Evolutionary conservation across 2,329 filamentous ascomycete species (phyloP).

Genomic region (Madurella mycetomatis): DNA sequence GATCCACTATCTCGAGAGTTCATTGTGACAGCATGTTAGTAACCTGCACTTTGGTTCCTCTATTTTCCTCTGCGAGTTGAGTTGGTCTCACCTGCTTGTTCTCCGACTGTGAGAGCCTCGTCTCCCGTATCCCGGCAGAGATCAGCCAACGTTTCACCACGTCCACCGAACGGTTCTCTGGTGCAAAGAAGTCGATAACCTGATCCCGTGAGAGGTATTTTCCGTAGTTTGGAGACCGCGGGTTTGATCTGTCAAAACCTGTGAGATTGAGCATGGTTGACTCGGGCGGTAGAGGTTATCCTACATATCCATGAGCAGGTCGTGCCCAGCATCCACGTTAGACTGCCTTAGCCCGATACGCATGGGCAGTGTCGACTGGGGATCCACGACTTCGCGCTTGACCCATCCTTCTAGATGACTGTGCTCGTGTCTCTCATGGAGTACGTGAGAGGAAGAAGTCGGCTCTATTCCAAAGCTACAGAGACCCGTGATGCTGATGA

Average conservation of each 20-base stretch:
- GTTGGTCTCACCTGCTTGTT: slow-evolving; percentile 23
- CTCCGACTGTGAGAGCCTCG: slow-evolving; percentile 22
- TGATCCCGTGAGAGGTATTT: slow-evolving; percentile 36
- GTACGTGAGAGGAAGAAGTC: neutral
- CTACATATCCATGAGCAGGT: slow-evolving; percentile 32
- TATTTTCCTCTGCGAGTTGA: neutral
- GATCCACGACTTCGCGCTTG: slow-evolving; percentile 12
- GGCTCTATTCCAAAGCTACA: neutral
- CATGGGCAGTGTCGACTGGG: slow-evolving; percentile 27
- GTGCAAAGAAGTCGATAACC: slow-evolving; percentile 38
- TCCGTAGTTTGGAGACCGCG: slow-evolving; percentile 34
- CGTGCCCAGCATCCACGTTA: slow-evolving; percentile 30
- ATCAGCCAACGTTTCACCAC: slow-evolving; percentile 37
- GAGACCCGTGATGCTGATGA: neutral
- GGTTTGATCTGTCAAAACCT: slow-evolving; percentile 30
- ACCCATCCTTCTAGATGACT: slow-evolving; percentile 17
- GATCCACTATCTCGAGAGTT: slow-evolving; percentile 33
- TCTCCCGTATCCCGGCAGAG: slow-evolving; percentile 15
- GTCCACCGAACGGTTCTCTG: slow-evolving; percentile 30
- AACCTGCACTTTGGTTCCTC: neutral
- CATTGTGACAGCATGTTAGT: neutral
- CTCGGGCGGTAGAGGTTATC: neutral
- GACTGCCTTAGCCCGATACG: slow-evolving; percentile 32
- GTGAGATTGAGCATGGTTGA: neutral
- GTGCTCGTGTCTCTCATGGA: slow-evolving; percentile 17